These are phyloP conservation scores for Zoysia japonica DNA, from an alignment of 176 grass and related monocot genomes.

Conservation along the genomic window DNA sequence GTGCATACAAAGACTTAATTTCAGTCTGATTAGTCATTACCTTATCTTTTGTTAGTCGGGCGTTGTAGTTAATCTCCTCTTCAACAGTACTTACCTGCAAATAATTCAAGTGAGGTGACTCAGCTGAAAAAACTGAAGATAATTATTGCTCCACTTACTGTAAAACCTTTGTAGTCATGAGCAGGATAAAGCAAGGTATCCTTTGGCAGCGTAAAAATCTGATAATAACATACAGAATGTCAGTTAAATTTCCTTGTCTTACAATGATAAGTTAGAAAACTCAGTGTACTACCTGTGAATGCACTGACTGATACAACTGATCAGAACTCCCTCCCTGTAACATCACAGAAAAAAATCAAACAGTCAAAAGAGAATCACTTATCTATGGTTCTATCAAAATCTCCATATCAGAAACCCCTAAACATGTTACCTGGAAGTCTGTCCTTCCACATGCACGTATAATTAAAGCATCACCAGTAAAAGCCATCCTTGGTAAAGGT, in stretches of 20 bases:
- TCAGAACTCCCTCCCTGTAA: constrained; percentile 83
- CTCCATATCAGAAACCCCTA: neutral
- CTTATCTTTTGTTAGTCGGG: constrained; percentile 83
- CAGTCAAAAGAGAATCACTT: neutral
- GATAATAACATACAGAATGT: constrained; percentile 18
- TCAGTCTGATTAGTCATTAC: constrained; percentile 40
- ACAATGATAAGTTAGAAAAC: neutral
- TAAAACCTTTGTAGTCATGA: constrained; percentile 98
- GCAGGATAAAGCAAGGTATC: constrained; percentile 88
- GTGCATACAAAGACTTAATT: constrained; percentile 7
- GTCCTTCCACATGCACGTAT: constrained; percentile 94
- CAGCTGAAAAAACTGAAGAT: constrained; percentile 22
- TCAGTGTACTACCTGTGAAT: constrained; percentile 82
- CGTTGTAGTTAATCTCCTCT: constrained; percentile 85
- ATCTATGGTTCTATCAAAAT: constrained; percentile 2
- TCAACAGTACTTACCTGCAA: constrained; percentile 85
- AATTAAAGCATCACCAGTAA: constrained; percentile 89
- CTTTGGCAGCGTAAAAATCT: constrained; percentile 89
- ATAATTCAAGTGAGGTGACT: constrained; percentile 26
- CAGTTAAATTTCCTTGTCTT: neutral
- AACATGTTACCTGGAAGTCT: constrained; percentile 83
- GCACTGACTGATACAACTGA: constrained; percentile 75
- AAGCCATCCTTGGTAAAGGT: constrained; percentile 87
- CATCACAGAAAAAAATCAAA: constrained; percentile 17
- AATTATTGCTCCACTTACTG: constrained; percentile 43